These are phyloP conservation scores for Mycena filopes DNA, from an alignment of 768 basidiomycete genomes.

Conservation along the genomic window DNA sequence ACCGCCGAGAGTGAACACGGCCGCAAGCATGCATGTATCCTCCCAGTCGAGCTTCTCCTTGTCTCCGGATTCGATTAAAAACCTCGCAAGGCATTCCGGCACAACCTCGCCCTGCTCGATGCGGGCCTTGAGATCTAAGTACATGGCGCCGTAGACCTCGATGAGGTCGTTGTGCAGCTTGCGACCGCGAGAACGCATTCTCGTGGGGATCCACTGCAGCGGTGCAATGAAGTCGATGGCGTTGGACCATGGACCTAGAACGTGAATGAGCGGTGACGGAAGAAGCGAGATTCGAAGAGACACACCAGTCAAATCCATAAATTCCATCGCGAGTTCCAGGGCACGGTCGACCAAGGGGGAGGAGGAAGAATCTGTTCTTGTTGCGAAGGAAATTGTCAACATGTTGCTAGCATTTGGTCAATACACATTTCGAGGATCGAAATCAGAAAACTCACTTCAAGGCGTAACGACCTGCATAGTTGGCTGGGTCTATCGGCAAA, in stretches of 20 bases:
- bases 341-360: constrained; percentile 32
- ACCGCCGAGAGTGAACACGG: constrained; percentile 45
- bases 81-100: constrained; percentile 46
- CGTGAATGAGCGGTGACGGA: background rate
- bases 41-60: constrained; percentile 43
- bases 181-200: constrained; percentile 27
- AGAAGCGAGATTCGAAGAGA: background rate
- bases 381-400: constrained; percentile 36
- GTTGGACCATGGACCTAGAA: constrained; percentile 39
- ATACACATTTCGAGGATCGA: no score
- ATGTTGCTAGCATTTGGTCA: constrained; percentile 28
- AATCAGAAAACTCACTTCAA: constrained; percentile 33
- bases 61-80: constrained; percentile 39
- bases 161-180: constrained; percentile 38
- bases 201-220: constrained; percentile 33
- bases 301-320: constrained; percentile 34
- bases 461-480: constrained; percentile 30
- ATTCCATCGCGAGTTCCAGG: constrained; percentile 32
- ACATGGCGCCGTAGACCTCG: constrained; percentile 44
- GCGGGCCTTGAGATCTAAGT: constrained; percentile 38
- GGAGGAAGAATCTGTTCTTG: constrained; percentile 27
- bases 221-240: constrained; percentile 34
- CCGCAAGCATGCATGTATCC: constrained; percentile 44
- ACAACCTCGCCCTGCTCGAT: constrained; percentile 43
- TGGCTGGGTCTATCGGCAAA: constrained; percentile 34